Evolutionary conservation across 257 asterid genomes (phyloP).

Genomic region (Solanum chiquidenum): DNA sequence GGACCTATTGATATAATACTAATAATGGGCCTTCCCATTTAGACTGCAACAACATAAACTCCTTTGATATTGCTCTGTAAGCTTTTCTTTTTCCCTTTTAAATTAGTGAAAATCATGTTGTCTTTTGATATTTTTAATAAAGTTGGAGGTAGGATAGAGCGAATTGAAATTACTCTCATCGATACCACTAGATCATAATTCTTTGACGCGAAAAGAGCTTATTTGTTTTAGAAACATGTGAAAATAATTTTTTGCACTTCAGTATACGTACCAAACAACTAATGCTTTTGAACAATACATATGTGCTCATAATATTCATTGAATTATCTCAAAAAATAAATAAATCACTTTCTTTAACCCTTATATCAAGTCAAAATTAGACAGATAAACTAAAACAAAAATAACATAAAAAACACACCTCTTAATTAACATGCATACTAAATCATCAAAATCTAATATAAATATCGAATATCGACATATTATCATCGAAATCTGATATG

Average conservation of each 20-base stretch:
- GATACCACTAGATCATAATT: neutral
- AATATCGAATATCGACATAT: accelerated
- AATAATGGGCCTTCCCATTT: neutral
- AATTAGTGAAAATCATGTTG: neutral
- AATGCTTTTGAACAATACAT: too few relatives aligned
- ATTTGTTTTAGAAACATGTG: too few relatives aligned
- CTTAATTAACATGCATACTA: neutral
- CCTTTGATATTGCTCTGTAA: neutral
- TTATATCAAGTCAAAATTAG: neutral
- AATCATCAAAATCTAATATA: neutral
- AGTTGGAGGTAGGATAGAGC: neutral
- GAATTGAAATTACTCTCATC: neutral
- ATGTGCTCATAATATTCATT: too few relatives aligned
- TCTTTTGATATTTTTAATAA: neutral
- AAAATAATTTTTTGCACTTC: too few relatives aligned
- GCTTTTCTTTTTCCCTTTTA: neutral
- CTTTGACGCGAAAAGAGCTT: too few relatives aligned
- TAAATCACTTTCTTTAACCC: too few relatives aligned
- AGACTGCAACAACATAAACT: neutral
- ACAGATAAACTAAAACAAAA: too few relatives aligned
- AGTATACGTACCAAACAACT: too few relatives aligned
- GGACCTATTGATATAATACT: neutral
- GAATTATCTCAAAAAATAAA: too few relatives aligned
- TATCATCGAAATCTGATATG: too few relatives aligned
- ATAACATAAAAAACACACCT: too few relatives aligned